Percentiles rank a stretch among this genome's conserved stretches.
Evolutionary conservation across 2,329 filamentous ascomycete genomes (phyloP).

Genomic region (Exophiala sp.): DNA sequence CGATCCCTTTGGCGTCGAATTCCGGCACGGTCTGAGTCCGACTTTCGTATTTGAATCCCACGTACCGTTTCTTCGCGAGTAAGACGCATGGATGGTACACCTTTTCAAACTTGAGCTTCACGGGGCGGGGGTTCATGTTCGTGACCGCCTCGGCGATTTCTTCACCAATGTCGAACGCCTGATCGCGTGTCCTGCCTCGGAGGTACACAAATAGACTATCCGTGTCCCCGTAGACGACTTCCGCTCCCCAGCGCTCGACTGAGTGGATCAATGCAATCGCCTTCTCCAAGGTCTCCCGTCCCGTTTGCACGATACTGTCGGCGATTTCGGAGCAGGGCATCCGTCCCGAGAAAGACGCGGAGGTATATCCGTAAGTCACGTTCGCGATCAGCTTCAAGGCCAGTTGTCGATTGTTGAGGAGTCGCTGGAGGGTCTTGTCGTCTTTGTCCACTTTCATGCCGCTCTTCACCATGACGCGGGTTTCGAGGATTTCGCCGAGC

Average conservation of each 20-base stretch:
- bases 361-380: slow-evolving; percentile 96
- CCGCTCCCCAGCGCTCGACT: slow-evolving; percentile 78
- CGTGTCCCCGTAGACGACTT: slow-evolving; percentile 97
- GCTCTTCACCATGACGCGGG: slow-evolving; percentile 93
- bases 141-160: slow-evolving; percentile 88
- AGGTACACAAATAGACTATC: slow-evolving; percentile 90
- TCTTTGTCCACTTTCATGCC: slow-evolving; percentile 93
- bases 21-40: slow-evolving; percentile 69
- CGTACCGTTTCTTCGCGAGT: slow-evolving; percentile 94
- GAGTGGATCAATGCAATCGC: slow-evolving; percentile 91
- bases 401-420: slow-evolving; percentile 88
- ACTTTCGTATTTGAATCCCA: slow-evolving; percentile 92
- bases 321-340: slow-evolving; percentile 99
- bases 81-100: slow-evolving; percentile 94
- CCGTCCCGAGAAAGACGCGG: slow-evolving; percentile 88
- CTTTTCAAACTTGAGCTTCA: slow-evolving; percentile 98
- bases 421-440: slow-evolving; percentile 74
- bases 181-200: slow-evolving; percentile 74
- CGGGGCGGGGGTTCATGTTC: slow-evolving; percentile 77
- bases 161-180: slow-evolving; percentile 87
- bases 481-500: slow-evolving; percentile 92
- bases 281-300: slow-evolving; percentile 86
- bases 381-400: slow-evolving; percentile 97
- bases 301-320: slow-evolving; percentile 95
- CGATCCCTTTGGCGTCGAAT: slow-evolving; percentile 97